phyloP scores from a whole-genome alignment of 2,329 filamentous ascomycete genomes.

The Colletotrichum viniferum region DNA sequence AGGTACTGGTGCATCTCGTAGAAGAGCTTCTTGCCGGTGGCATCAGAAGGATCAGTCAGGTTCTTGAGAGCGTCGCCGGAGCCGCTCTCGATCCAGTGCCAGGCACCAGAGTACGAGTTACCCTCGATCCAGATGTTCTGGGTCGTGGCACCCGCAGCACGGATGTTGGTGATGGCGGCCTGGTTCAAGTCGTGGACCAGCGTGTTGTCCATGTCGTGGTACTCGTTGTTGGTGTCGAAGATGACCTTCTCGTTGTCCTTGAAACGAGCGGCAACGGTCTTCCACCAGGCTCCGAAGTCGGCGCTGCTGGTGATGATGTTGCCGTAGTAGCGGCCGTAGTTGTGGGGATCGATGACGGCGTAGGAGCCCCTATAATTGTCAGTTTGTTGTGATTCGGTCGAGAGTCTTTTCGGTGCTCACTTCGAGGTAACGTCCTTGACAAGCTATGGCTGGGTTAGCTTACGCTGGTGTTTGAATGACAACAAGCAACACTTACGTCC shows the following conservation, averaged over 20 bases:
- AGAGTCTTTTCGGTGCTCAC: not conserved
- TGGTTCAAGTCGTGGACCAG: constrained; percentile 62
- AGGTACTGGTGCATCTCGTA: constrained; percentile 61
- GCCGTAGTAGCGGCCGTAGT: constrained; percentile 55
- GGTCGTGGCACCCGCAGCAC: constrained; percentile 54
- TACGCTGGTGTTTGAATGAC: too few relatives aligned
- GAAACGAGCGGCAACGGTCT: constrained; percentile 53
- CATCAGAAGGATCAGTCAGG: constrained; percentile 45
- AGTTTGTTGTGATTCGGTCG: not conserved
- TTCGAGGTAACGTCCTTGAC: constrained; percentile 36
- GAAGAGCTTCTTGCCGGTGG: constrained; percentile 45
- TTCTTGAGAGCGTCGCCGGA: constrained; percentile 37
- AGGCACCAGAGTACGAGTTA: constrained; percentile 52
- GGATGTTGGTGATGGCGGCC: constrained; percentile 62
- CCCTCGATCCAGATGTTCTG: constrained; percentile 56
- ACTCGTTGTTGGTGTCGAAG: constrained; percentile 67
- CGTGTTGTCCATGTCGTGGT: constrained; percentile 60
- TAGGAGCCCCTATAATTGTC: constrained; percentile 34
- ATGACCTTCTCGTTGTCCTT: constrained; percentile 54
- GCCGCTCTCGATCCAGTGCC: constrained; percentile 36
- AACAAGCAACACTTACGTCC: constrained; percentile 8
- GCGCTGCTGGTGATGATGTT: constrained; percentile 51
- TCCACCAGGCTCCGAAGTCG: constrained; percentile 59
- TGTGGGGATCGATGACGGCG: constrained; percentile 58
- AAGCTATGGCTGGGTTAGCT: not conserved